phyloP scores from a whole-genome alignment of 2,329 filamentous ascomycete genomes.

The Uncinocarpus reesii region DNA sequence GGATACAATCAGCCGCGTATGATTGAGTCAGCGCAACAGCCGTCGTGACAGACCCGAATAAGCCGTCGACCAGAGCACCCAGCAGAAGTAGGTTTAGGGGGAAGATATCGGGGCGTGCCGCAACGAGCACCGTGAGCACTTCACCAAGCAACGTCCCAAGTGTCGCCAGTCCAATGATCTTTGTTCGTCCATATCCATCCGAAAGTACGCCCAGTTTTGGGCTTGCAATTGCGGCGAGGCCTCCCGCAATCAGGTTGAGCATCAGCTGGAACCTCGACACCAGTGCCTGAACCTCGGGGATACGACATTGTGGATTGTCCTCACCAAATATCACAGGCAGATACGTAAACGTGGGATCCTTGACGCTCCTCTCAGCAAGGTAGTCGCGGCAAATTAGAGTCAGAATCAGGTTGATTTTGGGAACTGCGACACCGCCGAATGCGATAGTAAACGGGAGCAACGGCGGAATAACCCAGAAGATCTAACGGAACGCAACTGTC shows the following conservation, averaged over 20 bases:
- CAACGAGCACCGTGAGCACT: conserved; percentile 65
- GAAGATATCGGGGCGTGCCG: conserved; percentile 59
- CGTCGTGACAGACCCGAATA: conserved; percentile 80
- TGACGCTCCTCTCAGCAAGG: conserved; percentile 55
- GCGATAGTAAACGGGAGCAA: conserved; percentile 75
- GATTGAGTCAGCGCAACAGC: conserved; percentile 70
- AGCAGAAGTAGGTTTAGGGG: conserved; percentile 70
- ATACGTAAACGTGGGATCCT: conserved; percentile 51
- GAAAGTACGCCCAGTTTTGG: conserved; percentile 78
- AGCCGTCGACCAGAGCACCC: conserved; percentile 66
- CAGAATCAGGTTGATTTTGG: conserved; percentile 77
- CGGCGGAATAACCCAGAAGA: conserved; percentile 73
- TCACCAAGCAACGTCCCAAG: conserved; percentile 66
- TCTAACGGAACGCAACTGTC: conserved; percentile 37
- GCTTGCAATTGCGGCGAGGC: conserved; percentile 67
- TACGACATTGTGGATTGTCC: conserved; percentile 69
- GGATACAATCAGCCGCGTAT: conserved; percentile 81
- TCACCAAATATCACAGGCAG: conserved; percentile 55
- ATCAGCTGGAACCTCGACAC: conserved; percentile 71
- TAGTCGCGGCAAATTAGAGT: conserved; percentile 75
- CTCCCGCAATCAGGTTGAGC: conserved; percentile 61
- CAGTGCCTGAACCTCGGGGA: conserved; percentile 63
- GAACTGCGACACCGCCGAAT: conserved; percentile 75
- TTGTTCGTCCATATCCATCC: conserved; percentile 73
- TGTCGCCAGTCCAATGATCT: conserved; percentile 61